Percentiles rank a stretch among this genome's conserved stretches.
Evolutionary conservation across 352 stramenopile species (phyloP).

Genomic region (Elongisporangium prolatum): DNA sequence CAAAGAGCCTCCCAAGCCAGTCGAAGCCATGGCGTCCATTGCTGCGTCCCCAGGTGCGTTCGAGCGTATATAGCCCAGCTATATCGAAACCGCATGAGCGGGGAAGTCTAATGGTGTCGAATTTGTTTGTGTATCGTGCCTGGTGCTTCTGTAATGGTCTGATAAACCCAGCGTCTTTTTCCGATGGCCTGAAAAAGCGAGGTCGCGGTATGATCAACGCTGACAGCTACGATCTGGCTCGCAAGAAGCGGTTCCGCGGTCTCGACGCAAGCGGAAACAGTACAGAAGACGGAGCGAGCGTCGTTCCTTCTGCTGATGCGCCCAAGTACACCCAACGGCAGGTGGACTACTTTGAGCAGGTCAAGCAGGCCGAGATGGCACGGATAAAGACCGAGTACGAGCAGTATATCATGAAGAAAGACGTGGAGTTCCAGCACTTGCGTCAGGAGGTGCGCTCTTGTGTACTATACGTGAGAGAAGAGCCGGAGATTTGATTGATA

Average conservation of each 20-base stretch:
- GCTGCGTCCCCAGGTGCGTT: conserved; percentile 51
- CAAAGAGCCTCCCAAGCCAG: neutral
- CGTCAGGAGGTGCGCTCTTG: conserved; percentile 46
- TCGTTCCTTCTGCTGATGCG: conserved; percentile 37
- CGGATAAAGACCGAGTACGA: conserved; percentile 81
- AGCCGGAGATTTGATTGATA: neutral
- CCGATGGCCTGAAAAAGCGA: conserved; percentile 72
- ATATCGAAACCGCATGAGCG: neutral
- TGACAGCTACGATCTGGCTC: conserved; percentile 50
- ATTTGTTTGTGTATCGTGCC: neutral
- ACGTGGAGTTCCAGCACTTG: conserved; percentile 62
- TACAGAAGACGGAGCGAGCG: conserved; percentile 5
- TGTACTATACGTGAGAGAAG: conserved; percentile 5
- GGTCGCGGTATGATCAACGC: conserved; percentile 31
- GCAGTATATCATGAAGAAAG: conserved; percentile 80
- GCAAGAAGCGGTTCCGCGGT: conserved; percentile 60
- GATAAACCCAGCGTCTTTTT: conserved; percentile 19
- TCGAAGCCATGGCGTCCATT: conserved; percentile 57
- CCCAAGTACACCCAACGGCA: conserved; percentile 85
- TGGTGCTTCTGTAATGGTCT: conserved; percentile 9
- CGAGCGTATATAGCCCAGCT: neutral
- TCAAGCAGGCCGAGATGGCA: conserved; percentile 75
- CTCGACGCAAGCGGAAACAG: conserved; percentile 3
- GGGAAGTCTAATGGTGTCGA: neutral
- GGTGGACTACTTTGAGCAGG: conserved; percentile 85